Evolutionary conservation across 768 basidiomycete species (phyloP).

Genomic region (Dacryopinax spathularia): DNA sequence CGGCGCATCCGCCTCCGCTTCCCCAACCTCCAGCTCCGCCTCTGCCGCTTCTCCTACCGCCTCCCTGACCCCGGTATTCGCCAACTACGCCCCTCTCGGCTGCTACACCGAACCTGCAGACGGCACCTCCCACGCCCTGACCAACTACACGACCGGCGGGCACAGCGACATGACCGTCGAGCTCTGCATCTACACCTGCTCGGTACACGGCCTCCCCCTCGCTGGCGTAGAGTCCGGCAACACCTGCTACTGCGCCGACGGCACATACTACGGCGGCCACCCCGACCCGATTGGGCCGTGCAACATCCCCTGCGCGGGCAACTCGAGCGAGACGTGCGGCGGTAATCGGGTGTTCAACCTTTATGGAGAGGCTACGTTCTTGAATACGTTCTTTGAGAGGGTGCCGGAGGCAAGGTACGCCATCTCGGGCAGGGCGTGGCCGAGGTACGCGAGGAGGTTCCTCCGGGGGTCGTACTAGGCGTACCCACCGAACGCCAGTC

Average conservation of each 20-base stretch:
- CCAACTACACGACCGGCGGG: neutral
- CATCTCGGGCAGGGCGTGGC: neutral
- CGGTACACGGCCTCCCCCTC: neutral
- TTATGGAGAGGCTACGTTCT: neutral
- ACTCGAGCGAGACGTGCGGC: neutral
- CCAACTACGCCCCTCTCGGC: neutral
- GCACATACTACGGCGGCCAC: neutral
- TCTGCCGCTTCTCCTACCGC: neutral
- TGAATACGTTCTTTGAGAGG: neutral
- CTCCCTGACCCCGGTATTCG: neutral
- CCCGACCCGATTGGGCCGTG: neutral
- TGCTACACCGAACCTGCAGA: neutral
- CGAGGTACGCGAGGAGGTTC: neutral
- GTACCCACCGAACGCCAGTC: too few relatives aligned
- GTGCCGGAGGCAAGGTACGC: neutral
- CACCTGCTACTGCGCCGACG: neutral
- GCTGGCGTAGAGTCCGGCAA: neutral
- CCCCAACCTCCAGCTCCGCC: neutral
- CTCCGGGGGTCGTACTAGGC: too few relatives aligned
- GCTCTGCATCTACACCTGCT: neutral
- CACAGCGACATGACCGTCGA: neutral
- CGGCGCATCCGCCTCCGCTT: neutral
- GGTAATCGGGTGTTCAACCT: neutral
- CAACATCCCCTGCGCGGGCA: neutral
- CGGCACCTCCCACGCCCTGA: neutral